Conservation (phyloP, 1,284 basidiomycete genomes). For the Sparassis latifolia region DNA sequence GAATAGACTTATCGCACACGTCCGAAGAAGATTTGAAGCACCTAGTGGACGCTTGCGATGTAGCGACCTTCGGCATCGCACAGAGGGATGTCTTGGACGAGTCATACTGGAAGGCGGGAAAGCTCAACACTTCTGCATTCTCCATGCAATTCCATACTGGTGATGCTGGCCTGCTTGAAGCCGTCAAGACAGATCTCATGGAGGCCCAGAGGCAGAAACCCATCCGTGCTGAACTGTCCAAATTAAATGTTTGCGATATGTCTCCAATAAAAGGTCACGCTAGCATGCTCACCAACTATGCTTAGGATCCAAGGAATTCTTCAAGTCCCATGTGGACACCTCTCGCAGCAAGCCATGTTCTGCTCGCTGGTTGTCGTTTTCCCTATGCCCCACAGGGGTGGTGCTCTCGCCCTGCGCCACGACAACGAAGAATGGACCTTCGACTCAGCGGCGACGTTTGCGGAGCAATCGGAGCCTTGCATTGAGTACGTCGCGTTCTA, state of each 20-base stretch:
- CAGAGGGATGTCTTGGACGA: slow-evolving; percentile 18
- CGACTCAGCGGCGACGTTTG: slow-evolving; percentile 24
- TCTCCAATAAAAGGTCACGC: background rate
- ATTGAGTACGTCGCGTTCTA: slow-evolving; percentile 34
- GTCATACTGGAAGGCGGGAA: slow-evolving; percentile 20
- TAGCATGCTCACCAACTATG: background rate
- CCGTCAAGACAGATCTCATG: slow-evolving; percentile 17
- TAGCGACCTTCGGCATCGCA: slow-evolving; percentile 17
- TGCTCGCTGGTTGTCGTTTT: slow-evolving; percentile 39
- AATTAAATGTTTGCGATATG: background rate
- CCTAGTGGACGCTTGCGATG: slow-evolving; percentile 14
- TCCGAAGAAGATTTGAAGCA: slow-evolving; percentile 8
- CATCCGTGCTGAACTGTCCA: background rate
- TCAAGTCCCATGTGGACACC: slow-evolving; percentile 23
- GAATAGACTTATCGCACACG: slow-evolving; percentile 1
- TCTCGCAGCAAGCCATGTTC: slow-evolving; percentile 22
- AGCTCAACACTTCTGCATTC: slow-evolving; percentile 19
- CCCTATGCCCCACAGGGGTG: slow-evolving; percentile 35
- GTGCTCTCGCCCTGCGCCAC: slow-evolving; percentile 30
- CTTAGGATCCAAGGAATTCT: slow-evolving; percentile 17
- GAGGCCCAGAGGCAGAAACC: slow-evolving; percentile 4
- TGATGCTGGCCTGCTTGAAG: slow-evolving; percentile 17
- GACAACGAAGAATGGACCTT: slow-evolving; percentile 20
- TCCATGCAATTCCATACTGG: slow-evolving; percentile 22
- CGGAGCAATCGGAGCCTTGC: slow-evolving; percentile 4